Evolutionary conservation across 2,329 filamentous ascomycete genomes (phyloP), one percentile per base, ranked within the genome.

Genomic region (Alternaria sp.): DNA sequence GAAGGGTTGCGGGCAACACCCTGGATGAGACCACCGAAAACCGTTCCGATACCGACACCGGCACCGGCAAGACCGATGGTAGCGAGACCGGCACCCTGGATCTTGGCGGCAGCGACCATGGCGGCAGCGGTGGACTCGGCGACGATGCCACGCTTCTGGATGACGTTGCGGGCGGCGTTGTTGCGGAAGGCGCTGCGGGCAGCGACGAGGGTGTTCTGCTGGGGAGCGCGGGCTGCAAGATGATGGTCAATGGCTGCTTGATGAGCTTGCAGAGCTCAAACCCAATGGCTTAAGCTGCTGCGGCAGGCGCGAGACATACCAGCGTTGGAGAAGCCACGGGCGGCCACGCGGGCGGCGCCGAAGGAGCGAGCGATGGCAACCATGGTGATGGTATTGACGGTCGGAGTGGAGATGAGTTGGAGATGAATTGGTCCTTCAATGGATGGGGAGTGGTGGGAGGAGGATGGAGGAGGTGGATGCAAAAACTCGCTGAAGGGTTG

Each of bases 31-130:
- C 92, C 90, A 82, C 91, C 92, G 89, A 96, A 96, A 82, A 96
- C 93, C 82, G 95, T 90, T 88, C 93, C 93, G 85, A 96, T 96
- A 92, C 93, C 93, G 84, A 96, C 93, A 93, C 92, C 92, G 82
- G 92, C 91, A 91, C 91, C 91, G 82, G 91, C 92, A 80, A 96
- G 91, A 91, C 93, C 93, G 82, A 96, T 94, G 87, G 93, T 93
- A 80, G 93, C 93, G 78, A 80, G 76, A 79, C 79, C 79, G 61
- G 78, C 78, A 77, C 79, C 79, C 75, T 80, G 78, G 70, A 80
- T 80, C 78, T 81, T 80, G 63, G 78, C 79, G 71, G 78, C 78
- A 69, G 78, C 78, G 71, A 80, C 78, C 77, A 81, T 80, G 72
- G 79, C 79, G 72, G 78, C 78, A 69, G 79, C 79, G 69, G 78